Base-by-base conservation (phyloP, 768 basidiomycete species). In the Botryobasidium botryosum region DNA sequence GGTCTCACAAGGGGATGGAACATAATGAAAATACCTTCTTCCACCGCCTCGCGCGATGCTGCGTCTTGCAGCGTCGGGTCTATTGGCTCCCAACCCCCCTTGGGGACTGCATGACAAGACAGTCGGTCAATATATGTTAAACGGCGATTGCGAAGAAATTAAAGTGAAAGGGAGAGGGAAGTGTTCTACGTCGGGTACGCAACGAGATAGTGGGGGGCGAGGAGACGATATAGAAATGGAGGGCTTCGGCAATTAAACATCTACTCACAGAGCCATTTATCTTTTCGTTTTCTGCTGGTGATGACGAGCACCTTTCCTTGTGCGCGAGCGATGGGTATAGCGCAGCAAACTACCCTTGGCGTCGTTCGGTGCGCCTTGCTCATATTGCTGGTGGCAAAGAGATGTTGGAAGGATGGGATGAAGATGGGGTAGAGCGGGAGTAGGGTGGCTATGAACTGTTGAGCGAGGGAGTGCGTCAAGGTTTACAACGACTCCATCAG, bases 1-100 rank as follows among this genome's bases (percentile, higher is more conserved):
- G n/a, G n/a, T n/a, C n/a, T n/a, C n/a, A n/a, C n/a, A n/a, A n/a
- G n/a, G n/a, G n/a, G n/a, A n/a, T n/a, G n/a, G n/a, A 75, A 43
- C 28, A 32, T 25, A 78, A 74, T 67, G 75, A 74, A 76, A 75
- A 75, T 81, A 88, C 85, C 85, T 87, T 88, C 85, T 82, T 88
- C 85, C 62, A 80, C 69, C 65, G 85, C 85, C 75, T 88, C 85
- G 62, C 85, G 74, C 57, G 75, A 79, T 66, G 85, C 85, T 60
- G 85, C 85, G 66, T 75, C 77, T 69, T 86, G 83, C 56, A 87
- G 66, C 62, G 68, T 69, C 55, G 70, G 75, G 71, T 88, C 85
- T 46, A 78, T 69, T 53, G 74, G 66, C 63, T 88, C 85, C 78
- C 78, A 88, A 58, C 85, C 85, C 61, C 85, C 85, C 68, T 88